Evolutionary conservation across 345 rosid genomes (phyloP).

Genomic region (Eutrema japonicum): DNA sequence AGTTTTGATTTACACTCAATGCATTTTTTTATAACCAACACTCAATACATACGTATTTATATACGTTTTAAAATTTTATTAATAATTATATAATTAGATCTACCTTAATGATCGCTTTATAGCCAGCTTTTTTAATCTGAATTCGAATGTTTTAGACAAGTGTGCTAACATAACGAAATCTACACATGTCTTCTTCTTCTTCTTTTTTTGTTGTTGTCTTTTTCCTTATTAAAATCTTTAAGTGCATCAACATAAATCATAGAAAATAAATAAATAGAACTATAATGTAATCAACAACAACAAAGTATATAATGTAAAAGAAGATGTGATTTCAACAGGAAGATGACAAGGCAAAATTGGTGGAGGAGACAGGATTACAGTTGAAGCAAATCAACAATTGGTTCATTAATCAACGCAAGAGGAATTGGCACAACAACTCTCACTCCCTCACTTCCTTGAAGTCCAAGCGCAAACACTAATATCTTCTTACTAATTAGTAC

Average conservation of each 20-base stretch:
- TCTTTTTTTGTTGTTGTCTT: no score
- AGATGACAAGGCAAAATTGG: constrained; percentile 97
- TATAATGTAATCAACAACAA: neutral
- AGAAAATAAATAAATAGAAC: neutral
- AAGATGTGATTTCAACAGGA: constrained; percentile 54
- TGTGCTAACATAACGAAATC: no score
- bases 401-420: constrained; percentile 98
- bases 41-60: no score
- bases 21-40: neutral
- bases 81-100: no score
- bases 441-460: constrained; percentile 88
- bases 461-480: constrained; percentile 83
- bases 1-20: neutral
- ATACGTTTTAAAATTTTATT: no score
- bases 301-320: neutral
- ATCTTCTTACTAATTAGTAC: constrained; percentile 24
- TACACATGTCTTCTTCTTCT: no score
- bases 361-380: constrained; percentile 97
- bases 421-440: constrained; percentile 97
- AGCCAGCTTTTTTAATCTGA: no score
- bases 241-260: neutral
- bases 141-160: no score
- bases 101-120: no score
- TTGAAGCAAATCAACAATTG: constrained; percentile 99
- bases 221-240: neutral